Evolutionary conservation across 208 protist species (phyloP), one percentile per base, ranked within the genome.

Genomic region (Leishmania martiniquensis): DNA sequence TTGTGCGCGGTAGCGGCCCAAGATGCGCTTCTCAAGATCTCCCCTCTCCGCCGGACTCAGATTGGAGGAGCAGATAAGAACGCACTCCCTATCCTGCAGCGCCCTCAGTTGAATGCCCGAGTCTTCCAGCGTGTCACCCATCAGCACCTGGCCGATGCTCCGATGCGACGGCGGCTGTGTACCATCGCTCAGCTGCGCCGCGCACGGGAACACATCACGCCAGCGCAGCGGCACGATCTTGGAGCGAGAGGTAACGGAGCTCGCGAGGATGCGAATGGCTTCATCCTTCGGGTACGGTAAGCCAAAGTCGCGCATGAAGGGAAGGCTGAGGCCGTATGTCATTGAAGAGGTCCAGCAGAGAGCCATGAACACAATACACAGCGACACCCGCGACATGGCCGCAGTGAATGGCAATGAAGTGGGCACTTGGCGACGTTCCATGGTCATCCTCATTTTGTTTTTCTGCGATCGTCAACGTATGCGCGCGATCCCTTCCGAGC

Each of bases 1-100:
- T 44, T 92, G 90, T 6, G 80, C 86, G 15, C 88, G 77, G 69
- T 92, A 92, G 44, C 86, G 76, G 34, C 86, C 77, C 7, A 78
- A 22, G 71, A 94, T 89, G 60, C 77, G 80, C 68, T 84, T 83
- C 39, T 65, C 29, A 6, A 89, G 75, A 29, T 72, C 42, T 7
- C 34, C 32, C 74, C 78, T 80, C 45, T 77, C 75, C 6, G 1
- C 25, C 12, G 3, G 0, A 12, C 3, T 49, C 66, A 83, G 3
- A 32, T 20, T 59, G 15, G 32, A 6, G 0, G 79, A 83, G 68
- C 79, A 83, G 66, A 83, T 2, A 7, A 51, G 17, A 10, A 13
- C 55, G 42, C 79, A 83, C 12, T 49, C 1, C 32, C 13, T 25
- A 45, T 78, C 74, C 4, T 45, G 1, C 15, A 62, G 22, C 6